phyloP scores from a whole-genome alignment of 352 stramenopile genomes.

The Pythium aquatile region DNA sequence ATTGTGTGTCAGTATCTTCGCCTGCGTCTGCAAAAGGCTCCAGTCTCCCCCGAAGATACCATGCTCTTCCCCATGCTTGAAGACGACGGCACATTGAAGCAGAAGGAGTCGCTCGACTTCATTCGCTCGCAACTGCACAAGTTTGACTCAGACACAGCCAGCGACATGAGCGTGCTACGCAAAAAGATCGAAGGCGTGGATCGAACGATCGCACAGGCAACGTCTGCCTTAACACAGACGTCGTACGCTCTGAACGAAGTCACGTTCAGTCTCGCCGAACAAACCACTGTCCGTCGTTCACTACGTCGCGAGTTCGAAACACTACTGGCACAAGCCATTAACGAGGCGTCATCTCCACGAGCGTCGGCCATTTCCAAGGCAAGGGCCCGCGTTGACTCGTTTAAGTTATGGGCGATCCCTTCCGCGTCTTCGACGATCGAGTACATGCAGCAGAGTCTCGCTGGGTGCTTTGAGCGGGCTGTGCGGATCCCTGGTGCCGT shows the following conservation, averaged over 20 bases:
- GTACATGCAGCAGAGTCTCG: slow-evolving; percentile 62
- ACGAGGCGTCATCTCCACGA: slow-evolving; percentile 41
- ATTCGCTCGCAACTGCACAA: slow-evolving; percentile 62
- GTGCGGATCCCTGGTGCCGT: slow-evolving; percentile 25
- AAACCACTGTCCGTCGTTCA: slow-evolving; percentile 37
- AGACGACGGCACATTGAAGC: slow-evolving; percentile 32
- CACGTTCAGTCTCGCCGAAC: slow-evolving; percentile 65
- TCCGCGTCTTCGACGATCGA: slow-evolving; percentile 33
- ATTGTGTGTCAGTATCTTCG: slow-evolving; percentile 56
- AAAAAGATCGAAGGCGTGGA: slow-evolving; percentile 78
- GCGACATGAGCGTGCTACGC: slow-evolving; percentile 65
- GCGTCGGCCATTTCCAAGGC: slow-evolving; percentile 28
- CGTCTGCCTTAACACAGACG: slow-evolving; percentile 45
- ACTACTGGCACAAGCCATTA: slow-evolving; percentile 42
- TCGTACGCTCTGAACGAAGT: slow-evolving; percentile 66
- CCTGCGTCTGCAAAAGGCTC: slow-evolving; percentile 58
- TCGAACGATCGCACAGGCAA: slow-evolving; percentile 48
- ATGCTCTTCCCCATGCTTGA: slow-evolving; percentile 75
- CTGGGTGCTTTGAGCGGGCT: slow-evolving; percentile 59
- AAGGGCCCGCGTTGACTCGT: slow-evolving; percentile 14
- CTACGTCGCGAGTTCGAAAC: slow-evolving; percentile 49
- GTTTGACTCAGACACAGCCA: slow-evolving; percentile 68
- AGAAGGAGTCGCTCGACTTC: slow-evolving; percentile 44
- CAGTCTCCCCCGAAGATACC: slow-evolving; percentile 57
- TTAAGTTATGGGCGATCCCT: slow-evolving; percentile 11